Base-by-base conservation (phyloP, 2,329 filamentous ascomycete genomes). In the Fonsecaea multimorphosa region DNA sequence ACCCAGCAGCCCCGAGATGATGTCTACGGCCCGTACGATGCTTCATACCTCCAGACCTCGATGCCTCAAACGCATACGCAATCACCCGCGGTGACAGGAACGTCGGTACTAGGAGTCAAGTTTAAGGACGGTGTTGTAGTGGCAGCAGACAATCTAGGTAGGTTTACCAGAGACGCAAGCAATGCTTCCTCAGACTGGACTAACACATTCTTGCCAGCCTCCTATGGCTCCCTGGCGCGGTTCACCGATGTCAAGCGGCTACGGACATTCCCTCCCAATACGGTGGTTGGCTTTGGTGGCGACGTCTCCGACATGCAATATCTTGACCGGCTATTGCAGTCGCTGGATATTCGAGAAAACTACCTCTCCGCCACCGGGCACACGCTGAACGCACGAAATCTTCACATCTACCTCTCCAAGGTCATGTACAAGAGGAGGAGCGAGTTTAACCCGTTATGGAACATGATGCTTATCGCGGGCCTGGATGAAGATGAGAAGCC, bases 251-350 rank as follows among this genome's bases (percentile, higher is more conserved):
- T 98, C 77, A 96, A 97, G 83, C 93, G 95, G 76, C 89, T 99
- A 72, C 92, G 92, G 74, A 86, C 88, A 73, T 98, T 98, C 81
- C 92, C 93, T 81, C 85, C 89, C 71, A 87, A 89, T 71, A 89
- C 92, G 32, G 87, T 98, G 67, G 85, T 99, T 76, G 95, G 95
- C 74, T 96, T 98, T 82, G 92, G 93, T 78, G 95, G 95, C 78
- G 95, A 99, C 83, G 90, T 99, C 74, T 96, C 92, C 71, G 95
- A 99, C 84, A 98, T 99, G 95, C 95, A 99, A 84, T 96, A 96
- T 84, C 88, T 99, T 72, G 91, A 97, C 86, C 84, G 95, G 73
- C 88, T 97, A 75, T 89, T 99, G 73, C 89, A 86, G 76, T 90
- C 91, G 69, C 90, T 98, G 74, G 88, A 91, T 77, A 92, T 96